Percentiles rank a stretch among this genome's conserved stretches.
Evolutionary conservation across 805 yeast genomes (phyloP).

Genomic region (Hanseniaspora lachancei): DNA sequence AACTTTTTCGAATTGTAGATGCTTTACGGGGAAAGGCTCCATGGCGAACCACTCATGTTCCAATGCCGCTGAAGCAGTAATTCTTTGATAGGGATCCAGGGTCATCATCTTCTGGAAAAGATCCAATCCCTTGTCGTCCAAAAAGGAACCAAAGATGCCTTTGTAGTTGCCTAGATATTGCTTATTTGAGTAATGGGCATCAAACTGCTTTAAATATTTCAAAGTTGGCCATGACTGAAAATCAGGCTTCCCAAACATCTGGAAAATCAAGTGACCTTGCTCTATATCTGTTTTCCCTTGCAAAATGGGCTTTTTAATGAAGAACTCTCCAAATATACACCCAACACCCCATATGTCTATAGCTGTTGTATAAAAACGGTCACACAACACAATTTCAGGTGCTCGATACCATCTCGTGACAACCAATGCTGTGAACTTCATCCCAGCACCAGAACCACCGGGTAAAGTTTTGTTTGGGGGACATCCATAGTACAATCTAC

Average conservation of each 20-base stretch:
- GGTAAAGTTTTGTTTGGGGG: constrained; percentile 38
- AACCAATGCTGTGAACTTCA: constrained; percentile 51
- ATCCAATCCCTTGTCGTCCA: constrained; percentile 34
- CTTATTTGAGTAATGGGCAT: constrained; percentile 32
- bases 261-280: constrained; percentile 73
- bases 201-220: constrained; percentile 37
- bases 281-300: constrained; percentile 78
- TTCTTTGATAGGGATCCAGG: constrained; percentile 58
- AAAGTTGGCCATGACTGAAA: constrained; percentile 49
- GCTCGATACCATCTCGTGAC: constrained; percentile 98
- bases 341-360: constrained; percentile 98
- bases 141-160: constrained; percentile 33
- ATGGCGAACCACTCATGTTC: constrained; percentile 53
- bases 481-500: constrained; percentile 55
- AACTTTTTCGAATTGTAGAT: constrained; percentile 44
- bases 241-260: constrained; percentile 68
- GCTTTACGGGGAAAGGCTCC: constrained; percentile 53
- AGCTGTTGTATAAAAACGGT: constrained; percentile 76
- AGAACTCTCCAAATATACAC: constrained; percentile 87
- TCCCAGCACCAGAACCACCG: constrained; percentile 33
- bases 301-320: constrained; percentile 65
- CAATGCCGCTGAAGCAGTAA: constrained; percentile 69
- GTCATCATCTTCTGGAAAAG: constrained; percentile 50
- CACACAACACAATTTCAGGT: constrained; percentile 83
- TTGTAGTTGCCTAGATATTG: constrained; percentile 34